phyloP scores from a whole-genome alignment of 129 eudicot species.

The Erigeron canadensis region DNA sequence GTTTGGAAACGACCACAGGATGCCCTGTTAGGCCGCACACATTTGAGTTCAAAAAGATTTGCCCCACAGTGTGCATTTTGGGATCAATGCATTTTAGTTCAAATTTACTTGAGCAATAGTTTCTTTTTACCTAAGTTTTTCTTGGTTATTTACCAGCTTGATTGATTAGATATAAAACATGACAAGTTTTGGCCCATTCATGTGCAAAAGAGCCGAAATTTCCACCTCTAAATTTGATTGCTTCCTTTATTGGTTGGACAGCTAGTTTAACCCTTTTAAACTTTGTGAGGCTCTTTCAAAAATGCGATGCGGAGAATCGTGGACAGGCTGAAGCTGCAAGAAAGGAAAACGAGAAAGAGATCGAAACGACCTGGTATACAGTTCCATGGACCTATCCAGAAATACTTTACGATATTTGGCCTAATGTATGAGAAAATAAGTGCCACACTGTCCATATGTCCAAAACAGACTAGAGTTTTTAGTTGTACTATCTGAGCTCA shows the following conservation, averaged over 20 bases:
- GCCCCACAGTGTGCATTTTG: too few species aligned
- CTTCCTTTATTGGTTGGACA: constrained; percentile 37
- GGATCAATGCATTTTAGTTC: neutral
- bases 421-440: neutral
- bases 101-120: neutral
- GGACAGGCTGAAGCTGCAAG: constrained; percentile 82
- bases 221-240: neutral
- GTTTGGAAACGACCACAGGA: too few species aligned
- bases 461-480: too few species aligned
- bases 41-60: too few species aligned
- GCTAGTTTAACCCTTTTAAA: constrained; percentile 74
- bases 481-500: too few species aligned
- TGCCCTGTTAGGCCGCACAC: too few species aligned
- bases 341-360: constrained; percentile 19
- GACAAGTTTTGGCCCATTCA: neutral
- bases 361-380: neutral
- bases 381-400: neutral
- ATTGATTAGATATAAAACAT: neutral
- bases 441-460: too few species aligned
- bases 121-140: neutral
- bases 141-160: neutral
- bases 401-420: neutral
- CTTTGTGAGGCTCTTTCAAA: constrained; percentile 77
- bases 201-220: too few species aligned
- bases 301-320: constrained; percentile 82